Evolutionary conservation across 345 rosid genomes (phyloP).

Genomic region (Excoecaria agallocha): DNA sequence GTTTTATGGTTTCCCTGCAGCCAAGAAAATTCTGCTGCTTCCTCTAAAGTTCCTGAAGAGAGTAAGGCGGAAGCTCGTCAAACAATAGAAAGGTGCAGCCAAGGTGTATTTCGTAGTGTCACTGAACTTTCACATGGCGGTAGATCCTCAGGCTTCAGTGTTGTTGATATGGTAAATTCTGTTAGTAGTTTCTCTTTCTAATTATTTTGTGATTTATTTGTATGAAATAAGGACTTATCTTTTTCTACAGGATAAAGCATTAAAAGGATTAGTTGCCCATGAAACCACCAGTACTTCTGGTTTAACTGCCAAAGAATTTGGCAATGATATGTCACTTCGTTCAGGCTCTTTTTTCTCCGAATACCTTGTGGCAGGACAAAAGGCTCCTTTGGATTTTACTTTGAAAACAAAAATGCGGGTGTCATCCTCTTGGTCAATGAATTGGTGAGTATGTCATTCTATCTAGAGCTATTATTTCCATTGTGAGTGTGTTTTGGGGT

Average conservation of each 20-base stretch:
- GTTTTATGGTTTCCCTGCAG: conserved; percentile 40
- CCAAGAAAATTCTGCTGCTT: conserved; percentile 36
- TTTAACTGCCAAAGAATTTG: conserved; percentile 38
- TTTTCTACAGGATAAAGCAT: conserved; percentile 65
- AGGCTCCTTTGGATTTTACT: conserved; percentile 81
- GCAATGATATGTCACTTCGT: conserved; percentile 31
- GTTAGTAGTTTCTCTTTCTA: conserved; percentile 14
- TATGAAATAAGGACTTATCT: conserved; percentile 15
- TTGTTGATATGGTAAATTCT: conserved; percentile 75
- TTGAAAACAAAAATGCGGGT: conserved; percentile 70
- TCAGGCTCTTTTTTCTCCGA: conserved; percentile 48
- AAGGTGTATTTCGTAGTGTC: conserved; percentile 70
- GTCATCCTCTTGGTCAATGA: conserved; percentile 56
- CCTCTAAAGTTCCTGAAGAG: conserved; percentile 44
- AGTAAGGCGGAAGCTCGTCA: conserved; percentile 32
- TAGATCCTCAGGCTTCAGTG: conserved; percentile 40
- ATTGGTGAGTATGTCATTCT: conserved; percentile 49
- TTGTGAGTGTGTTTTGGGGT: conserved; percentile 5
- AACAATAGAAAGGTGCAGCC: conserved; percentile 53
- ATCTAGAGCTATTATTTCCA: conserved; percentile 13
- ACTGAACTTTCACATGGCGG: conserved; percentile 74
- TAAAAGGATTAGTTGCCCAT: conserved; percentile 73
- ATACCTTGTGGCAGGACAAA: conserved; percentile 49
- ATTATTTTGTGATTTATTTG: conserved; percentile 2
- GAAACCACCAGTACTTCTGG: conserved; percentile 37